A percentile compares a stretch with the other conserved stretches of the same genome.
Evolutionary conservation across 768 basidiomycete genomes (phyloP).

Genomic region (Psilocybe cubensis): DNA sequence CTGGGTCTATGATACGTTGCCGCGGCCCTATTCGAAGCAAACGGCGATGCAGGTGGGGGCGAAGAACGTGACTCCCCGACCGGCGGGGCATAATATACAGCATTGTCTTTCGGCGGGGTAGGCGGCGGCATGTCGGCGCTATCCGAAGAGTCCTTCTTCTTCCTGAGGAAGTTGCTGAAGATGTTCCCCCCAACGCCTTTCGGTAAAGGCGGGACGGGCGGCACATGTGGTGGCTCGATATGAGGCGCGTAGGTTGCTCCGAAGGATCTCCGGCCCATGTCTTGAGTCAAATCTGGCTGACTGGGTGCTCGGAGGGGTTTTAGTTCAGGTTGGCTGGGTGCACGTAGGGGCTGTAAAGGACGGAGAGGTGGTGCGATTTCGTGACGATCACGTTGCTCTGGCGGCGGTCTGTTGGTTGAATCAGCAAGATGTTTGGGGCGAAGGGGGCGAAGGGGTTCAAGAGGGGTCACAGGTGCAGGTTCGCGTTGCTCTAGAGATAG

Average conservation of each 20-base stretch:
- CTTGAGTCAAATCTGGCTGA: slow-evolving; percentile 15
- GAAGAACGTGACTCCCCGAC: slow-evolving; percentile 20
- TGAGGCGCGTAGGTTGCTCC: slow-evolving; percentile 36
- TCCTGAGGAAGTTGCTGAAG: slow-evolving; percentile 40
- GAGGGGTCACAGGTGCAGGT: neutral
- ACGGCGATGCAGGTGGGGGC: slow-evolving; percentile 8
- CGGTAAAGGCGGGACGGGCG: slow-evolving; percentile 21
- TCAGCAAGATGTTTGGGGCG: slow-evolving; percentile 7
- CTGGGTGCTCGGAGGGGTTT: slow-evolving; percentile 19
- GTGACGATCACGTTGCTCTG: slow-evolving; percentile 2
- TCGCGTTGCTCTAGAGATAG: slow-evolving; percentile 7
- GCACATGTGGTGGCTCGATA: slow-evolving; percentile 15
- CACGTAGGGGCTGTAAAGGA: slow-evolving; percentile 22
- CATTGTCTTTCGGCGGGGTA: slow-evolving; percentile 50
- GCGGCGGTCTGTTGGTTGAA: slow-evolving; percentile 10
- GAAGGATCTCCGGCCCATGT: slow-evolving; percentile 33
- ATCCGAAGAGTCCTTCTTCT: slow-evolving; percentile 41
- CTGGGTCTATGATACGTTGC: slow-evolving; percentile 31
- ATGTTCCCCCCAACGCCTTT: slow-evolving; percentile 29
- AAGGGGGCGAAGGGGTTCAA: slow-evolving; percentile 6
- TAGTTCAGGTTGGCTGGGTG: slow-evolving; percentile 16
- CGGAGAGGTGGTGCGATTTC: neutral
- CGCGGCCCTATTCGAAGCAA: neutral
- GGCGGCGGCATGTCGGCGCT: slow-evolving; percentile 37
- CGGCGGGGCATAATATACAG: slow-evolving; percentile 19